phyloP scores from a whole-genome alignment of 2,329 filamentous ascomycete species.

The Calonectria hongkongensis region DNA sequence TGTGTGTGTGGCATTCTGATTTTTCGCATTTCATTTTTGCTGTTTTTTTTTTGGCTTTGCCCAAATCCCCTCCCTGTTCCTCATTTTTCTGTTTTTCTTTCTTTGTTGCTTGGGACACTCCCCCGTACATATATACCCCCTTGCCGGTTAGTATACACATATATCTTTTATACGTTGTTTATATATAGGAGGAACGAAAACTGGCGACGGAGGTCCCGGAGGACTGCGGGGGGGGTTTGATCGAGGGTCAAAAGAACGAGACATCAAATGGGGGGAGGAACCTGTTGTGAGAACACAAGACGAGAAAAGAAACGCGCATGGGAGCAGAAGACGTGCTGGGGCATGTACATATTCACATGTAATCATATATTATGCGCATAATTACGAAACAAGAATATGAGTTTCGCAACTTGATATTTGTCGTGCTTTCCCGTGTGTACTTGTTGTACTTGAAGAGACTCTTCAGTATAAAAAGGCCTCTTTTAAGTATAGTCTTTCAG shows the following conservation, averaged over 20 bases:
- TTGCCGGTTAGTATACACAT: conserved; percentile 26
- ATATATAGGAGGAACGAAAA: conserved; percentile 7
- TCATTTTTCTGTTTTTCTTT: conserved; percentile 17
- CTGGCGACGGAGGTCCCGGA: background rate
- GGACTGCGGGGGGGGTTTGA: too few relatives aligned
- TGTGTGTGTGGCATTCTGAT: background rate
- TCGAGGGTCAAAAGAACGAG: too few relatives aligned
- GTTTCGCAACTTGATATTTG: background rate
- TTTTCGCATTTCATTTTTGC: background rate
- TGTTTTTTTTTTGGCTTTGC: conserved; percentile 26
- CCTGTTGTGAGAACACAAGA: conserved; percentile 5
- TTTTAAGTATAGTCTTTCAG: too few relatives aligned
- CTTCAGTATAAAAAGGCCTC: too few relatives aligned
- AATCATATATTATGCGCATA: conserved; percentile 47
- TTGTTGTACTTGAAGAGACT: too few relatives aligned
- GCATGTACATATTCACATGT: conserved; percentile 48
- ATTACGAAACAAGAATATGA: conserved; percentile 10
- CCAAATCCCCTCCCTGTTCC: too few relatives aligned
- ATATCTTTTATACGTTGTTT: conserved; percentile 23
- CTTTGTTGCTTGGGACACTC: background rate
- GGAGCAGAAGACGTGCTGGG: conserved; percentile 7
- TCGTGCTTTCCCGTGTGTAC: background rate
- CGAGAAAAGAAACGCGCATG: conserved; percentile 8
- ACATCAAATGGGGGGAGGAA: too few relatives aligned
- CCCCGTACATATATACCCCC: conserved; percentile 27